phyloP scores from a whole-genome alignment of 1,284 basidiomycete genomes.

The Ganoderma sinense region DNA sequence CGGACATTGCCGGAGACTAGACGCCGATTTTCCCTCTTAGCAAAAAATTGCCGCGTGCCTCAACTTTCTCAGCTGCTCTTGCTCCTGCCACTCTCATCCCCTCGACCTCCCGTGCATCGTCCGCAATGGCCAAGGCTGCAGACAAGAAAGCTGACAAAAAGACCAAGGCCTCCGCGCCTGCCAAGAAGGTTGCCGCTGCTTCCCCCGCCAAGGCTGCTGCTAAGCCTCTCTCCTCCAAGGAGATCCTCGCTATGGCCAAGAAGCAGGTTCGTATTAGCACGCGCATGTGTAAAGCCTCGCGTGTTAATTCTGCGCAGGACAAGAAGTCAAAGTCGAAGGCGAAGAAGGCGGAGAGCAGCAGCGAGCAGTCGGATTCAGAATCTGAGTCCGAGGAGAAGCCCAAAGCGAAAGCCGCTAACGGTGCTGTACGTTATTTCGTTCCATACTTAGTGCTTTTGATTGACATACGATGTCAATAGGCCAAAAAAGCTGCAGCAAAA shows the following conservation, averaged over 20 bases:
- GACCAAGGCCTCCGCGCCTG: slow-evolving; percentile 39
- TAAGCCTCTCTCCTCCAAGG: slow-evolving; percentile 40
- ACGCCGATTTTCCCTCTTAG: slow-evolving; percentile 16
- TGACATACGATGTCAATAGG: neutral
- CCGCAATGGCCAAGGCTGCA: slow-evolving; percentile 54
- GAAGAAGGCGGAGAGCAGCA: slow-evolving; percentile 41
- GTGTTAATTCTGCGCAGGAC: slow-evolving; percentile 3
- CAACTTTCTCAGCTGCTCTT: slow-evolving; percentile 17
- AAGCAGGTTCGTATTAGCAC: slow-evolving; percentile 23
- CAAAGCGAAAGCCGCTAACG: slow-evolving; percentile 34
- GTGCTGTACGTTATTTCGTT: slow-evolving; percentile 25
- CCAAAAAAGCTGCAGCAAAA: slow-evolving; percentile 23
- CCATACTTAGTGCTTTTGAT: neutral
- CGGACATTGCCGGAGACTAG: slow-evolving; percentile 16
- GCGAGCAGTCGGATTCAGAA: slow-evolving; percentile 30
- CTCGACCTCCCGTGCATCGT: slow-evolving; percentile 19
- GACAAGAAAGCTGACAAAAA: slow-evolving; percentile 50
- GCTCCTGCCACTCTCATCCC: slow-evolving; percentile 26
- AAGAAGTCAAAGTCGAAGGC: slow-evolving; percentile 34
- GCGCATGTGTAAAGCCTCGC: slow-evolving; percentile 1
- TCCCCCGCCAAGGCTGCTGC: slow-evolving; percentile 32
- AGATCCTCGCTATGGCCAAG: slow-evolving; percentile 42
- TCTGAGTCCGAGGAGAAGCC: slow-evolving; percentile 35
- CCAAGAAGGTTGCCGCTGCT: slow-evolving; percentile 29
- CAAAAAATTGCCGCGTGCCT: slow-evolving; percentile 23